Conservation (phyloP, 441 rosid genomes). For the Kokia cookei region DNA sequence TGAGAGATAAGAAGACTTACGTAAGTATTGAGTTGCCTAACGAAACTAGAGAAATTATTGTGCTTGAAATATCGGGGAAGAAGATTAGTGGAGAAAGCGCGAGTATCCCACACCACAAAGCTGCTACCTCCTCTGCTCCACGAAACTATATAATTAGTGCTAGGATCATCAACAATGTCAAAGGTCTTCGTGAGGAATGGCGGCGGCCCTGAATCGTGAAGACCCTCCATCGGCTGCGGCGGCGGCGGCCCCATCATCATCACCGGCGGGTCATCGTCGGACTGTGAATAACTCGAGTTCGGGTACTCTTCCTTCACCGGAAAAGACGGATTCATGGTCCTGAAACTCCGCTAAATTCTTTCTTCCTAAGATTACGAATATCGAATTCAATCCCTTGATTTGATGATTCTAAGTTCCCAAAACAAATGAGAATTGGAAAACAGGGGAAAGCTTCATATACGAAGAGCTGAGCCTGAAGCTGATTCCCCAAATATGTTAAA, state of each 20-base stretch:
- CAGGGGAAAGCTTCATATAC: background rate
- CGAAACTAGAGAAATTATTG: conserved; percentile 68
- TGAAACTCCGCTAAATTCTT: background rate
- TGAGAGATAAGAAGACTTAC: conserved; percentile 27
- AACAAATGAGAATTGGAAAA: background rate
- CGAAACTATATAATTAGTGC: conserved; percentile 40
- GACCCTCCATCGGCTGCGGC: conserved; percentile 74
- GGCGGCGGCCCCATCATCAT: conserved; percentile 1
- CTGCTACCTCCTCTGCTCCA: conserved; percentile 55
- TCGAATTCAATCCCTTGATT: background rate
- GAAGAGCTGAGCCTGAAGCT: background rate
- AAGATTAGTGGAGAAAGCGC: conserved; percentile 39
- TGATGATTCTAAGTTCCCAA: background rate
- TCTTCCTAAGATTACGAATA: background rate
- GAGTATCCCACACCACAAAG: conserved; percentile 59
- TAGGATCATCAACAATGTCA: conserved; percentile 51
- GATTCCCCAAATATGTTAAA: background rate
- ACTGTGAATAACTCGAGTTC: conserved; percentile 23
- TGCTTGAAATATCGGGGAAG: conserved; percentile 64
- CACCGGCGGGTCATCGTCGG: conserved; percentile 11
- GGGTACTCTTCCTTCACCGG: conserved; percentile 35
- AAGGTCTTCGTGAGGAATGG: conserved; percentile 59
- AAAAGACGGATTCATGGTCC: conserved; percentile 34
- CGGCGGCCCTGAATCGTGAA: conserved; percentile 66
- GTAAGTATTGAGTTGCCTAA: conserved; percentile 69